These are phyloP conservation scores for Eimeria maxima DNA, from an alignment of 169 alveolate genomes.

Conservation along the genomic window DNA sequence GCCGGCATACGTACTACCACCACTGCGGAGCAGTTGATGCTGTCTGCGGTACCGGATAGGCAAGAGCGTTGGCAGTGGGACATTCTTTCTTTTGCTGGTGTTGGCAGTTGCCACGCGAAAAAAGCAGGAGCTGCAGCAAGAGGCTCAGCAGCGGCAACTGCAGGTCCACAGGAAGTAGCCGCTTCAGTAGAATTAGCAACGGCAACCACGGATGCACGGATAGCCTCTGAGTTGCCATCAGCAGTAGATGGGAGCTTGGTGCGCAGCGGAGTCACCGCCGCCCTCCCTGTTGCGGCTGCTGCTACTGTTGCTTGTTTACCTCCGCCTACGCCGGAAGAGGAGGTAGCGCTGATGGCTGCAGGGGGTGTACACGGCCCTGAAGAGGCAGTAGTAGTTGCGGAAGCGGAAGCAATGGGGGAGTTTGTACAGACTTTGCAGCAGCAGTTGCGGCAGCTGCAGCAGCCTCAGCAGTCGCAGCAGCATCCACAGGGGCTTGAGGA, in stretches of 20 bases:
- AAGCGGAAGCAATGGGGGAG: slow-evolving; percentile 58
- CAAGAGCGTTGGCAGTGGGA: neutral
- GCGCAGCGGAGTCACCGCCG: neutral
- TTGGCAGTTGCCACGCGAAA: neutral
- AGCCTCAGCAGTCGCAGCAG: slow-evolving; percentile 50
- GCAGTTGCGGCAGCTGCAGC: slow-evolving; percentile 69
- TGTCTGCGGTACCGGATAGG: neutral
- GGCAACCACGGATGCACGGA: neutral
- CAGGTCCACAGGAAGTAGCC: slow-evolving; percentile 1
- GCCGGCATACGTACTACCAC: neutral
- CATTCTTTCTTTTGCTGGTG: neutral
- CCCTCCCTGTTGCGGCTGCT: neutral
- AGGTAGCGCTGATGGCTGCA: slow-evolving; percentile 40
- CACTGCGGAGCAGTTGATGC: neutral
- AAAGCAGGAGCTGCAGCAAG: neutral
- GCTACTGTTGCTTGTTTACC: neutral
- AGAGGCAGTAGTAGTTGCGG: slow-evolving; percentile 63
- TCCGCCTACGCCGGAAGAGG: slow-evolving; percentile 24
- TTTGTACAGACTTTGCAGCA: slow-evolving; percentile 16
- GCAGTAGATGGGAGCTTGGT: neutral
- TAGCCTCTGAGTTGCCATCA: neutral
- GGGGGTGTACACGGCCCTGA: slow-evolving; percentile 30
- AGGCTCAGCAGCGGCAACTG: neutral
- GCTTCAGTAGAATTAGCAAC: neutral
- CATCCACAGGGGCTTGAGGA: slow-evolving; percentile 23